phyloP scores from a whole-genome alignment of 768 basidiomycete species.

The Lentinula edodes region DNA sequence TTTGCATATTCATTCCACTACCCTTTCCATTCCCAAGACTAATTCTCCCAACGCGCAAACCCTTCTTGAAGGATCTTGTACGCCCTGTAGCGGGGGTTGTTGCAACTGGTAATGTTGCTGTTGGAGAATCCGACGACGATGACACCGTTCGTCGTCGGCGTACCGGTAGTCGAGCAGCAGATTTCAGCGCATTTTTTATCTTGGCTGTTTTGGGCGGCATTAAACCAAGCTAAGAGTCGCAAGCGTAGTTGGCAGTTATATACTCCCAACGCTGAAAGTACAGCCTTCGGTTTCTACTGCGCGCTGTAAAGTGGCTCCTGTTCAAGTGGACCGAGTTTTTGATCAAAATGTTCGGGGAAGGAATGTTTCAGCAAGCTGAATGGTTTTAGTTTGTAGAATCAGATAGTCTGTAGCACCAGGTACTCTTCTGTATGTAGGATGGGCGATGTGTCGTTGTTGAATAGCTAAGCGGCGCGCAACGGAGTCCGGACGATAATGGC shows the following conservation, averaged over 20 bases:
- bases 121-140: not conserved
- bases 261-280: not conserved
- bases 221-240: no score
- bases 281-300: not conserved
- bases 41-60: not conserved
- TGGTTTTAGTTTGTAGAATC: no score
- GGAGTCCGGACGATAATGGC: no score
- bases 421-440: no score
- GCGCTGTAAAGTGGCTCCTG: not conserved
- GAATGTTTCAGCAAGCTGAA: no score
- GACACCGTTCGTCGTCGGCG: not conserved
- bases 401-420: no score
- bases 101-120: not conserved
- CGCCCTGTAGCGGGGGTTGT: not conserved
- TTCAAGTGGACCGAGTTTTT: not conserved
- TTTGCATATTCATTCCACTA: constrained; percentile 14
- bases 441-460: no score
- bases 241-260: not conserved
- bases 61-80: not conserved
- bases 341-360: no score
- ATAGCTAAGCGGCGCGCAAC: no score
- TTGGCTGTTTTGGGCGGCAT: constrained; percentile 5
- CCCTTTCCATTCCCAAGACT: constrained; percentile 1
- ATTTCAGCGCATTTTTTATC: constrained; percentile 4
- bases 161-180: not conserved